Evolutionary conservation across 306 rosid species (phyloP), one percentile per base, ranked within the genome.

Genomic region (Medicago ruthenica): DNA sequence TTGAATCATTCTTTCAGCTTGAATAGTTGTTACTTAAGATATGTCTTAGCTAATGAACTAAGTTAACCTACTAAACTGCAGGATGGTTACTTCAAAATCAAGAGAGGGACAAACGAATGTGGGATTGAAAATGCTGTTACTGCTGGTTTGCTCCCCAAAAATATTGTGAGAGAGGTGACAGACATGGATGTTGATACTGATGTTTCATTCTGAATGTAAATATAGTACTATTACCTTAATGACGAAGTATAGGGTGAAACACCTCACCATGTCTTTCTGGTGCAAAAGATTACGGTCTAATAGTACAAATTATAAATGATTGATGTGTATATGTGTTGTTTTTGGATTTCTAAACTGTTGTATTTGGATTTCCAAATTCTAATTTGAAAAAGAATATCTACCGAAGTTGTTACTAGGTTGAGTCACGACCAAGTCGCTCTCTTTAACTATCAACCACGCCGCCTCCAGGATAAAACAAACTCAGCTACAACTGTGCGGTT

Each of bases 61-160:
- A 36, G 8, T 36, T 36, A 62, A n/a, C n/a, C 24, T 34, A 62
- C 68, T 62, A 87, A 89, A 84, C 82, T 15, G 74, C 91, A 94
- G 97, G 95, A 94, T 84, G 98, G 98, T 55, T 94, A 92, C 89
- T 95, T 95, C 90, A 92, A 62, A 91, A 95, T 95, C 67, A 73
- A 59, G 80, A 87, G 93, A 86, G 98, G 98, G 76, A 84, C 89
- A 62, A 91, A 91, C 34, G 97, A 94, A 80, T 94, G 98, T 67
- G 96, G 89, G 13, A 91, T 94, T 13, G 98, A 94, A 85, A 89
- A 74, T 1, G 91, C 76, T 12, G 92, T 86, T 51, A 90, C 91
- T 71, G 91, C 96, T 65, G 94, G 98, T 67, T 71, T 91, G 85
- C 97, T 94, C 97, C 41, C 83, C 59, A 91, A 71, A 79, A 88